Percentiles rank a stretch among this genome's conserved stretches.
Evolutionary conservation across 345 rosid genomes (phyloP).

Genomic region (Trapa incisa): DNA sequence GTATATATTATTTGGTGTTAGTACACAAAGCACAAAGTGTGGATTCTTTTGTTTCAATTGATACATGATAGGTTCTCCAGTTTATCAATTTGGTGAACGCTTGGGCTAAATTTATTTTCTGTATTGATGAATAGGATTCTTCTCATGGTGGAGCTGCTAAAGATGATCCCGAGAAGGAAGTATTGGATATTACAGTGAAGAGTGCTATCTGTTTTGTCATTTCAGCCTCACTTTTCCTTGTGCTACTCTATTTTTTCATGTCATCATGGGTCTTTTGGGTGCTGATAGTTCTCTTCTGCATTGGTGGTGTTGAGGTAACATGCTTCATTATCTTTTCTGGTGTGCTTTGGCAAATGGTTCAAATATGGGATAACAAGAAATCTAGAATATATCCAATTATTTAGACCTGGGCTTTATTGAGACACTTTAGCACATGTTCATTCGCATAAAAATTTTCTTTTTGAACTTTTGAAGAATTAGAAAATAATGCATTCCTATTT

Average conservation of each 20-base stretch:
- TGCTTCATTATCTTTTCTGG: background rate
- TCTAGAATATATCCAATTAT: too few species aligned
- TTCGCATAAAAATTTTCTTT: too few species aligned
- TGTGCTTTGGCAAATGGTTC: background rate
- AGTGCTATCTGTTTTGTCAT: slow-evolving; percentile 78
- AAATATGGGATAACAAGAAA: too few species aligned
- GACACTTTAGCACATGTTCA: too few species aligned
- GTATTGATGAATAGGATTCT: slow-evolving; percentile 32
- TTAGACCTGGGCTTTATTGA: too few species aligned
- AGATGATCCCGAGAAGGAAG: slow-evolving; percentile 60
- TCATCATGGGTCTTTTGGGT: slow-evolving; percentile 89
- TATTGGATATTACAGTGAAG: slow-evolving; percentile 68
- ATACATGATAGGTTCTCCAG: background rate
- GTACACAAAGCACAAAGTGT: background rate
- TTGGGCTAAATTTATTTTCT: background rate
- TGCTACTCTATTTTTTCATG: slow-evolving; percentile 89
- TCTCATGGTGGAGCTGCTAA: slow-evolving; percentile 22
- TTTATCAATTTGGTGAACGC: background rate
- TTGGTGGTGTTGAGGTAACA: slow-evolving; percentile 74
- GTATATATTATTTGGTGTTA: background rate
- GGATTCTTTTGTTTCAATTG: background rate
- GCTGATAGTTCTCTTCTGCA: slow-evolving; percentile 76
- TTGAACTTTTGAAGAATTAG: too few species aligned
- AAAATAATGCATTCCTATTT: too few species aligned
- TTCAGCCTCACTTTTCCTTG: slow-evolving; percentile 70